These are phyloP conservation scores for Saccharomycopsis vini DNA, from an alignment of 805 yeast genomes.

Conservation along the genomic window DNA sequence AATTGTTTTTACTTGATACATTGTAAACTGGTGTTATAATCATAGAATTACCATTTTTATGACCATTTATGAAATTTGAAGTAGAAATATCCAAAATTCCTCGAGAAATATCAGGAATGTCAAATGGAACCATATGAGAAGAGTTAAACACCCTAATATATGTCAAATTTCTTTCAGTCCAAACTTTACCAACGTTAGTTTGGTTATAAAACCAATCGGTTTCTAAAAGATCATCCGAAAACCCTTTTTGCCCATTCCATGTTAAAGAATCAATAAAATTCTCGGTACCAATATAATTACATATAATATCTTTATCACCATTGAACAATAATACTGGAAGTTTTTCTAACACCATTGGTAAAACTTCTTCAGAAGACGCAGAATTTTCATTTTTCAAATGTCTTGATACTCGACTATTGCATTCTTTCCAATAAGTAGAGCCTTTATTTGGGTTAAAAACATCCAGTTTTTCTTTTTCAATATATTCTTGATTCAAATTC, in stretches of 20 bases:
- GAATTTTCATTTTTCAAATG: conserved; percentile 44
- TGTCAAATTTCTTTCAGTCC: conserved; percentile 51
- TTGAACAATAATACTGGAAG: conserved; percentile 64
- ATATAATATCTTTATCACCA: conserved; percentile 84
- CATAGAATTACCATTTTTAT: neutral
- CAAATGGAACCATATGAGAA: conserved; percentile 78
- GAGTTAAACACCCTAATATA: conserved; percentile 53
- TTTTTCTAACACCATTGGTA: conserved; percentile 56
- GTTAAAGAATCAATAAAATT: conserved; percentile 49
- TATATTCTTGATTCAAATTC: conserved; percentile 37
- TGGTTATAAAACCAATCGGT: conserved; percentile 39
- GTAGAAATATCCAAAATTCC: conserved; percentile 46
- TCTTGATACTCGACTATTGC: conserved; percentile 50
- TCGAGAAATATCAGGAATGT: conserved; percentile 48
- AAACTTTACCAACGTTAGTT: conserved; percentile 32
- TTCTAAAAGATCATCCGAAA: conserved; percentile 25
- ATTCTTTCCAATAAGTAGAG: conserved; percentile 61
- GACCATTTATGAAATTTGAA: conserved; percentile 26
- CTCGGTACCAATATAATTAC: conserved; percentile 74
- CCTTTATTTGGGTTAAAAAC: conserved; percentile 6
- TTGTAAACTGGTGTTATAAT: conserved; percentile 17
- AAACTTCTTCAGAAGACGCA: conserved; percentile 49
- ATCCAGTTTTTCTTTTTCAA: conserved; percentile 5
- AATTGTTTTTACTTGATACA: conserved; percentile 4
- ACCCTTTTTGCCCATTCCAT: conserved; percentile 55